These are phyloP conservation scores for Diatrype stigma DNA, from an alignment of 2,329 filamentous ascomycete species.

Conservation along the genomic window DNA sequence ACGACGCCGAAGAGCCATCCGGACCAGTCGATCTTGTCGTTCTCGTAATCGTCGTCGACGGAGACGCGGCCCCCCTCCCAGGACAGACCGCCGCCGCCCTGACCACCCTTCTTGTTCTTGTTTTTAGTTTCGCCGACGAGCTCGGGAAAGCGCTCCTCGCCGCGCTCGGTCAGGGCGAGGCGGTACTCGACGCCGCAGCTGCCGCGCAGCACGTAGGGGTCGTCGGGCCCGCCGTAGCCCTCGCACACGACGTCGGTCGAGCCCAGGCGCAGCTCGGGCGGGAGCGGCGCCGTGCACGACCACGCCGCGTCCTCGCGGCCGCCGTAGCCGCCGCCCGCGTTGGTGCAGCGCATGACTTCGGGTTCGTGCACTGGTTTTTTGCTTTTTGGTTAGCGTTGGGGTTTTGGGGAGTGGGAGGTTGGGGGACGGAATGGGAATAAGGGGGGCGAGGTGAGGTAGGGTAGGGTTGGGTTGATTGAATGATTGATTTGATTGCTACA, in stretches of 20 bases:
- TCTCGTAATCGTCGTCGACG: constrained; percentile 21
- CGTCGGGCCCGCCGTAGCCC: constrained; percentile 72
- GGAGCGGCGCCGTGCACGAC: constrained; percentile 69
- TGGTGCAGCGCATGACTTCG: constrained; percentile 84
- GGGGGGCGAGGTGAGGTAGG: too few relatives aligned
- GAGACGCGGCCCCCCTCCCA: constrained; percentile 21
- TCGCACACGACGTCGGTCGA: constrained; percentile 90
- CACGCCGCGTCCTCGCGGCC: constrained; percentile 77
- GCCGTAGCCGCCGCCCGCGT: constrained; percentile 76
- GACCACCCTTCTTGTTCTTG: not conserved
- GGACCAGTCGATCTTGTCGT: not conserved
- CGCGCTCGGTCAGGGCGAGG: constrained; percentile 70
- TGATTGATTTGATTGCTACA: too few relatives aligned
- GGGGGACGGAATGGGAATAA: too few relatives aligned
- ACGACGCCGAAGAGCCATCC: constrained; percentile 54
- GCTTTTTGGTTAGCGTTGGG: too few relatives aligned
- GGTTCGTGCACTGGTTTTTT: constrained; percentile 58
- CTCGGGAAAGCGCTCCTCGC: constrained; percentile 66
- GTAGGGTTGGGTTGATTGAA: too few relatives aligned
- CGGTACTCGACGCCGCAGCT: constrained; percentile 92
- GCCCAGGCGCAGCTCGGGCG: constrained; percentile 65
- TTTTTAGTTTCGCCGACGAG: constrained; percentile 27
- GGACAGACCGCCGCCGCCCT: constrained; percentile 28
- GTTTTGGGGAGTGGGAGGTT: too few relatives aligned
- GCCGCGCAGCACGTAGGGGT: constrained; percentile 83